phyloP scores from a whole-genome alignment of 2,329 filamentous ascomycete species.

The Fusarium oxysporum region DNA sequence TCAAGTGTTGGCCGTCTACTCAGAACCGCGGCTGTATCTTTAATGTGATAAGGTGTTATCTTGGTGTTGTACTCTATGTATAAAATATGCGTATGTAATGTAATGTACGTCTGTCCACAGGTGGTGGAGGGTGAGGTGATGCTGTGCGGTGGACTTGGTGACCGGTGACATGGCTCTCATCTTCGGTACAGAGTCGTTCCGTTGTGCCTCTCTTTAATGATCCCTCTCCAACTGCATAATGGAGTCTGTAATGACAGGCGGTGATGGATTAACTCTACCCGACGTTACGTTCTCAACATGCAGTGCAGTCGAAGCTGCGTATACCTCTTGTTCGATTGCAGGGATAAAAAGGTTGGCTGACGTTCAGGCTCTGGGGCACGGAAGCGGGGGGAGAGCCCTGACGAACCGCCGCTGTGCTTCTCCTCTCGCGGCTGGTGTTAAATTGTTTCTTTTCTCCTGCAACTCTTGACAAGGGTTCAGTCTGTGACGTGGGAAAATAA shows the following conservation, averaged over 20 bases:
- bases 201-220: neutral
- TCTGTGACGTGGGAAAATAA: conserved; percentile 28
- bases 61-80: conserved; percentile 22
- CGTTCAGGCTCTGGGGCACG: conserved; percentile 16
- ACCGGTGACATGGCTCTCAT: conserved; percentile 17
- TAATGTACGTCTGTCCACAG: neutral
- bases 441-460: conserved; percentile 9
- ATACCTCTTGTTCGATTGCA: conserved; percentile 22
- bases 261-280: conserved; percentile 25
- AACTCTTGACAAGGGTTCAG: conserved; percentile 16
- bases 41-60: conserved; percentile 20
- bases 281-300: conserved; percentile 21
- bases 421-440: conserved; percentile 22
- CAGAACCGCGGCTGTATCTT: conserved; percentile 31
- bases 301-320: conserved; percentile 11
- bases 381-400: conserved; percentile 20
- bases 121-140: conserved; percentile 13
- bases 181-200: conserved; percentile 10
- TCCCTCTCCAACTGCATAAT: conserved; percentile 6
- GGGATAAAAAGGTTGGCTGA: conserved; percentile 32
- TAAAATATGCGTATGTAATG: conserved; percentile 6
- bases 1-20: conserved; percentile 11
- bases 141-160: conserved; percentile 12
- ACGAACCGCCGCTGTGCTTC: conserved; percentile 16
- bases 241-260: conserved; percentile 12